Evolutionary conservation across 2,329 filamentous ascomycete species (phyloP).

Genomic region (Sclerotinia nivalis): DNA sequence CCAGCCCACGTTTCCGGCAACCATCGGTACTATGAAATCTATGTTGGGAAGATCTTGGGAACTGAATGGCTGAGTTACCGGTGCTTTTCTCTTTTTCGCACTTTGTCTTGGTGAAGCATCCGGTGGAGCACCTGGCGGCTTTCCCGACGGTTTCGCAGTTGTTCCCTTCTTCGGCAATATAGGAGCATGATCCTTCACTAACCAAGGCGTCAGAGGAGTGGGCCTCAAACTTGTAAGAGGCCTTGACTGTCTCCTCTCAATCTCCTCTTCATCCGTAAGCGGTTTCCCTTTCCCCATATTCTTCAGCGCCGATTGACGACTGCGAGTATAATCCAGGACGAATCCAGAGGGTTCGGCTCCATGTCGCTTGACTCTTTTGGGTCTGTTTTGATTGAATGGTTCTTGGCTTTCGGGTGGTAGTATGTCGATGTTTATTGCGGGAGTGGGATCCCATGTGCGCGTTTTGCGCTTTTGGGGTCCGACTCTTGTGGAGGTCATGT

Average conservation of each 20-base stretch:
- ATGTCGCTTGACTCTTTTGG: slow-evolving; percentile 4
- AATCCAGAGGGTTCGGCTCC: neutral
- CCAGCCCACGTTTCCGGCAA: neutral
- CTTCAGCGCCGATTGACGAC: neutral
- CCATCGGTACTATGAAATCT: neutral
- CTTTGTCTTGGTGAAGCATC: neutral
- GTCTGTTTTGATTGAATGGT: neutral
- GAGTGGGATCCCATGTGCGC: neutral
- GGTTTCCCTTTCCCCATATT: neutral
- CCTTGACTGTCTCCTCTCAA: neutral
- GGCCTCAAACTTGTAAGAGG: slow-evolving; percentile 5
- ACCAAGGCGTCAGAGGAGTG: neutral
- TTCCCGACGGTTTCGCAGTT: too few species aligned
- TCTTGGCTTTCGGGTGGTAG: neutral
- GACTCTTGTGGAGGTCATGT: neutral
- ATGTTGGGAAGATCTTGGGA: neutral
- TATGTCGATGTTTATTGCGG: neutral
- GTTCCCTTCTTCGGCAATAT: neutral
- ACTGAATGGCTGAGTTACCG: neutral
- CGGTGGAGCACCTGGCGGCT: too few species aligned
- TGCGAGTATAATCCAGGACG: neutral
- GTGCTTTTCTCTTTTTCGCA: neutral
- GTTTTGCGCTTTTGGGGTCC: slow-evolving; percentile 1
- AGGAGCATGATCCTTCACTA: neutral
- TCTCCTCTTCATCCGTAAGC: neutral